A percentile compares a stretch with the other conserved stretches of the same genome.
Conservation (phyloP, 495 filamentous ascomycete genomes). For the Oidiodendron maius region DNA sequence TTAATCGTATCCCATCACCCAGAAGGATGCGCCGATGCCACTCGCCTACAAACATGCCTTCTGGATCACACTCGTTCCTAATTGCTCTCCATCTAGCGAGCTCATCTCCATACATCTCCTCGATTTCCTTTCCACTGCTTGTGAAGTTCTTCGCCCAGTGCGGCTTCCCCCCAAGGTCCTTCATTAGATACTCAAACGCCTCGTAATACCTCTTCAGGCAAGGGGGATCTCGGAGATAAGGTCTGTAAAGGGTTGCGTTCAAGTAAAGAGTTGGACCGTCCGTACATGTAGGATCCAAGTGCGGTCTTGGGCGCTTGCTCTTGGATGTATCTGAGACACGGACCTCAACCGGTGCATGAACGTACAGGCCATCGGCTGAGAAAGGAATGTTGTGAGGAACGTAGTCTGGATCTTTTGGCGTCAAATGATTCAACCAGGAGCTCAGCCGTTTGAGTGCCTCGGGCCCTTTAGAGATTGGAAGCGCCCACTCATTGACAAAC, state of each 20-base stretch:
- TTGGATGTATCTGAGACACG: conserved; percentile 71
- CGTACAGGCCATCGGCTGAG: conserved; percentile 68
- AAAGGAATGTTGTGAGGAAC: conserved; percentile 72
- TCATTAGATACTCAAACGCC: conserved; percentile 96
- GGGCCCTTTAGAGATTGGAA: conserved; percentile 83
- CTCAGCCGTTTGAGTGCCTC: conserved; percentile 79
- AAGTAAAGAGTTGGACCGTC: conserved; percentile 83
- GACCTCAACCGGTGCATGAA: conserved; percentile 92
- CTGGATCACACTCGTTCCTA: conserved; percentile 69
- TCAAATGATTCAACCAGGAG: conserved; percentile 71
- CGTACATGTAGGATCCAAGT: conserved; percentile 61
- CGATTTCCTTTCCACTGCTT: conserved; percentile 50
- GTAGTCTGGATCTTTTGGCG: conserved; percentile 43
- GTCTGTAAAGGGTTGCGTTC: conserved; percentile 92
- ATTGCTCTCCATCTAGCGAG: conserved; percentile 63
- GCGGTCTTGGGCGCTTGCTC: conserved; percentile 51
- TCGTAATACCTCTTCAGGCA: conserved; percentile 76
- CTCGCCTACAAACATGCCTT: conserved; percentile 86
- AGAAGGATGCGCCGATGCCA: conserved; percentile 80
- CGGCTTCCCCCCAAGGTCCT: conserved; percentile 78
- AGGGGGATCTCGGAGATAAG: conserved; percentile 77
- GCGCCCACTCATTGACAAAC: conserved; percentile 96
- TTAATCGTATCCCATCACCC: conserved; percentile 24
- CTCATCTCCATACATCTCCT: conserved; percentile 44
- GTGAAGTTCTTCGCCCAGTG: conserved; percentile 98